phyloP scores from a whole-genome alignment of 441 rosid genomes.

The Rhodomyrtus psidioides region DNA sequence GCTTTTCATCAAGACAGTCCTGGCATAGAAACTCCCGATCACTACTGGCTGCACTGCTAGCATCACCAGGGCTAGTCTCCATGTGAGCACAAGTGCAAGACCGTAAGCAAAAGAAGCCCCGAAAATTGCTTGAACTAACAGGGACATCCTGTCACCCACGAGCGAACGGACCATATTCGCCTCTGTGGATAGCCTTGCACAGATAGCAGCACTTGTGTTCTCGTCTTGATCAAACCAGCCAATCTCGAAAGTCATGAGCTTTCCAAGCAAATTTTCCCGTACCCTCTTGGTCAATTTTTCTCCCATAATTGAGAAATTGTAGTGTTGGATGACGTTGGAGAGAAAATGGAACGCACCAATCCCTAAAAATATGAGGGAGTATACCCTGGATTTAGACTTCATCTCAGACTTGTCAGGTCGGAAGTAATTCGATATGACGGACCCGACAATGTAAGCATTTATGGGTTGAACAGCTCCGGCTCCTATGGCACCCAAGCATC shows the following conservation, averaged over 20 bases:
- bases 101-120: constrained; percentile 46
- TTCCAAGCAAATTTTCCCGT: constrained; percentile 39
- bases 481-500: constrained; percentile 55
- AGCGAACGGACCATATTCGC: constrained; percentile 50
- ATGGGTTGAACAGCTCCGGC: constrained; percentile 62
- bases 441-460: constrained; percentile 60
- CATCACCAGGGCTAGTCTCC: constrained; percentile 53
- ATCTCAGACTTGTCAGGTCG: constrained; percentile 25
- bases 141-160: constrained; percentile 53
- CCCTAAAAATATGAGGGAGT: constrained; percentile 47
- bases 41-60: constrained; percentile 56
- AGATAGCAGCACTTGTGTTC: constrained; percentile 58
- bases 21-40: constrained; percentile 40
- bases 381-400: constrained; percentile 32
- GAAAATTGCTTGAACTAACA: constrained; percentile 47
- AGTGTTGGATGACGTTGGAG: constrained; percentile 51
- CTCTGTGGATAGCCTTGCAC: constrained; percentile 56
- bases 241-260: constrained; percentile 57
- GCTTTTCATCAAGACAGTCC: constrained; percentile 48
- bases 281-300: constrained; percentile 59
- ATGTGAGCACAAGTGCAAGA: constrained; percentile 39
- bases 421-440: constrained; percentile 46
- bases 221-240: constrained; percentile 70
- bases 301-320: constrained; percentile 59
- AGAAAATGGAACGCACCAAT: constrained; percentile 43